Evolutionary conservation across 2,329 filamentous ascomycete species (phyloP), one percentile per base, ranked within the genome.

Genomic region (Hymenotorrendiella dingleyae): DNA sequence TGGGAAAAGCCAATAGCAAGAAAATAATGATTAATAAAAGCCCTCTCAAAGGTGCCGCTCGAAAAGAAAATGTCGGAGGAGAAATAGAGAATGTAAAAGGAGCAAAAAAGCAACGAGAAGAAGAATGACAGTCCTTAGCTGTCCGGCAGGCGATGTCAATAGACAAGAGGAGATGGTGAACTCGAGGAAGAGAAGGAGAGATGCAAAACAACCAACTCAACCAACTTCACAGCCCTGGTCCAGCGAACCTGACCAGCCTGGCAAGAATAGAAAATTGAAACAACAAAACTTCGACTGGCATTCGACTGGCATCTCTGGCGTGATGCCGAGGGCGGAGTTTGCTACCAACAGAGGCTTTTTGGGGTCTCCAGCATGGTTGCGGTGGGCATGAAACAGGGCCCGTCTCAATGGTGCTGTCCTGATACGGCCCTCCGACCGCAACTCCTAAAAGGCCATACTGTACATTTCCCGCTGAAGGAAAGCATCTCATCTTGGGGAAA

Each of bases 1-100:
- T n/a, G 14, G n/a, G 20, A 21, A 16, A 17, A 37, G 9, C 24
- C 29, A 29, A 38, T 29, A 28, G n/a, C 19, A 40, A 40, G 24
- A 21, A 32, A 28, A 26, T 21, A 37, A 45, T 38, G 23, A 49
- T 34, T 37, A 48, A 42, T 43, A 46, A 45, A 40, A 17, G 45
- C 33, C 54, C 55, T 59, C 29, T 59, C 56, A 54, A 57, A 59
- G 56, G 53, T 46, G 40, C 48, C 34, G 41, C 41, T 40, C 7
- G 43, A 50, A 40, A 46, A 40, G 9, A 27, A 46, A 35, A 17
- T 29, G 39, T 21, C 40, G 11, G 41, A 32, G 41, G 53, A 40
- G 46, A 33, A 52, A 52, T 20, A 33, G 47, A 47, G 16, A 36
- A 32, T 21, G 40, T 34, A 42, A 32, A 38, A 17, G 38, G 22